Conservation (phyloP, 2,329 filamentous ascomycete species). For the Lasiodiplodia gonubiensis region DNA sequence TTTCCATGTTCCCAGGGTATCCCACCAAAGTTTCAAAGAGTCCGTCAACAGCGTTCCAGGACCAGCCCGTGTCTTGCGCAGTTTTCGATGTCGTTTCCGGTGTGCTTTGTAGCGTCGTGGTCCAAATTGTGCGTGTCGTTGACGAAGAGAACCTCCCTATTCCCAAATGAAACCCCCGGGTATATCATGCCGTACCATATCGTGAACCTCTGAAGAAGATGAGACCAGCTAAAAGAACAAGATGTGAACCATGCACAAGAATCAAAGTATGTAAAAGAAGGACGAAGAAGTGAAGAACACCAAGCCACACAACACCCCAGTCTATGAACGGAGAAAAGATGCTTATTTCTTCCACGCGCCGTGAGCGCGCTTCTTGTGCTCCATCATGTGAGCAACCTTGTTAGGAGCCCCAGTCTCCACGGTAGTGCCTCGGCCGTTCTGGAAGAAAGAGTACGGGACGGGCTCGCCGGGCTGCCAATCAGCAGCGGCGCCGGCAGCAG, state of each 20-base stretch:
- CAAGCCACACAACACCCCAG: slow-evolving; percentile 4
- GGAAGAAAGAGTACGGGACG: slow-evolving; percentile 5
- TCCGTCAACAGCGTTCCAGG: slow-evolving; percentile 10
- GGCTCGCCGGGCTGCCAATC: slow-evolving; percentile 28
- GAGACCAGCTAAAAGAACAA: neutral
- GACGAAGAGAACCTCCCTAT: neutral
- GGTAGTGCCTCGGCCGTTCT: neutral
- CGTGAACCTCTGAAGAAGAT: neutral
- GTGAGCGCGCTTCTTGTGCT: slow-evolving; percentile 18
- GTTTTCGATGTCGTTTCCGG: neutral
- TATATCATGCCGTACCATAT: slow-evolving; percentile 10
- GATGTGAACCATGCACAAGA: slow-evolving; percentile 23
- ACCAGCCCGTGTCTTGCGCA: slow-evolving; percentile 6
- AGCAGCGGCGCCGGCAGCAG: slow-evolving; percentile 38
- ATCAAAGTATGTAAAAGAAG: neutral
- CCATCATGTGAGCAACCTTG: slow-evolving; percentile 26
- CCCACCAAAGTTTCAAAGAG: neutral
- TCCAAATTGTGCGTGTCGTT: slow-evolving; percentile 1
- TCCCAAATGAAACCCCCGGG: neutral
- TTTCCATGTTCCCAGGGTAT: slow-evolving; percentile 7
- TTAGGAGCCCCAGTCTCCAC: slow-evolving; percentile 6
- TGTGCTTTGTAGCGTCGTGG: neutral
- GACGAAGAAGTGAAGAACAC: slow-evolving; percentile 9
- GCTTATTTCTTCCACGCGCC: slow-evolving; percentile 19
- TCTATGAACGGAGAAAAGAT: slow-evolving; percentile 5